Evolutionary conservation across 495 filamentous ascomycete genomes (phyloP), one percentile per base, ranked within the genome.

Genomic region (Penicillium roqueforti): DNA sequence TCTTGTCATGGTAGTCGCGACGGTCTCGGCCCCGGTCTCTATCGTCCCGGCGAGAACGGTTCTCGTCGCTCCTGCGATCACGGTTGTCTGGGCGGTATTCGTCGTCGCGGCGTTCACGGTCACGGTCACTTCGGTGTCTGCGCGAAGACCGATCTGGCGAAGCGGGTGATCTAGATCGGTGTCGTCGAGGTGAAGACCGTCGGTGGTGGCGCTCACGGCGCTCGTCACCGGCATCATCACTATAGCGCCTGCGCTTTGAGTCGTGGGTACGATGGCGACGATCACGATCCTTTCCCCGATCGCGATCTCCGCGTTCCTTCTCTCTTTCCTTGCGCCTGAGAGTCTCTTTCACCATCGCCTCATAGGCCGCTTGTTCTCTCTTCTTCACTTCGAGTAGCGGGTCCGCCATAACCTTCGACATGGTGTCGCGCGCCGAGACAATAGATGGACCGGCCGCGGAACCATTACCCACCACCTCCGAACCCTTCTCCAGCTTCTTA

Each of bases 381-480:
- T 82, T 88, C 79, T 92, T 95, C 63, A 98, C 95, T 44, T 89
- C 88, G 29, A 98, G 68, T 60, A 98, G 70, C 32, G 93, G 93
- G 63, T 98, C 93, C 48, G 91, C 87, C 63, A 88, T 71, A 42
- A 97, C 85, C 74, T 98, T 98, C 11, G 79, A 60, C 54, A 88
- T 85, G 0, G 84, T 87, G 69, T 97, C 93, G 36, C 89, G 76
- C 39, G 82, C 70, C 7, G 64, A 50, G 80, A 87, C 66, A 26
- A 80, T 80, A 68, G 85, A 80, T 56, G 88, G 82, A 20, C 73
- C 79, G 43, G 81, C 74, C 8, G 76, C 77, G 11, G 78, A 85
- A 6, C 78, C 80, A 71, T 82, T 80, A 23, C 76, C 79, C 23
- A 85, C 80, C 49, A 84, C 72, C 25, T 81, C 80, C n/a, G 87